phyloP scores from a whole-genome alignment of 495 filamentous ascomycete genomes.

The Neurospora sp. region DNA sequence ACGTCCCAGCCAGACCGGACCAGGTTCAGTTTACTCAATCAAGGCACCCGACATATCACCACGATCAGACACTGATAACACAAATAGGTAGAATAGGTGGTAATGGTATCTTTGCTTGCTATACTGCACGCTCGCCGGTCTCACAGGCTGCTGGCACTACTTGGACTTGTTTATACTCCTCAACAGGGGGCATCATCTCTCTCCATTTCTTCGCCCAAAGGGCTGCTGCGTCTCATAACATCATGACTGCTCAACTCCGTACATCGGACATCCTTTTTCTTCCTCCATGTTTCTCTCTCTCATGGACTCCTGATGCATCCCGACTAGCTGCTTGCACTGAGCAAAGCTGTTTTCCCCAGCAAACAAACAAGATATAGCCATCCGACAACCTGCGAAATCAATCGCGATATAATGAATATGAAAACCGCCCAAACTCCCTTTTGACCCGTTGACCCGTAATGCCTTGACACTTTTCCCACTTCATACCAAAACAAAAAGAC shows the following conservation, averaged over 20 bases:
- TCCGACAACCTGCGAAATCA: background rate
- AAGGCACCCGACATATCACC: background rate
- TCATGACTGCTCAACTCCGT: too few species aligned
- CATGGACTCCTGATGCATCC: background rate
- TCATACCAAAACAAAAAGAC: background rate
- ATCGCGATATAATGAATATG: background rate
- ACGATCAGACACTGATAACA: background rate
- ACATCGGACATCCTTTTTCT: too few species aligned
- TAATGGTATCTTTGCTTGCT: background rate
- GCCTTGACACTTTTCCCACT: background rate
- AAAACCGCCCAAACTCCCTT: background rate
- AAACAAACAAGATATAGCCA: background rate
- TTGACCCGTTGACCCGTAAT: background rate
- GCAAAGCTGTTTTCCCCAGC: background rate
- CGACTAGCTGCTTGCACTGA: background rate
- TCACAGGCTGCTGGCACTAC: background rate
- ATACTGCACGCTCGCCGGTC: background rate
- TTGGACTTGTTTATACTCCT: background rate
- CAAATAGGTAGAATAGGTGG: background rate
- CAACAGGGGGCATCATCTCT: background rate
- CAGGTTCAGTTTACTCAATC: background rate
- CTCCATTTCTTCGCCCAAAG: background rate
- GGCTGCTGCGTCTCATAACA: background rate
- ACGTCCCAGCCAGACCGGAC: too few species aligned
- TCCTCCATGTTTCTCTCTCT: too few species aligned